Evolutionary conservation across 1,284 basidiomycete genomes (phyloP).

Genomic region (Golubevia sp.): DNA sequence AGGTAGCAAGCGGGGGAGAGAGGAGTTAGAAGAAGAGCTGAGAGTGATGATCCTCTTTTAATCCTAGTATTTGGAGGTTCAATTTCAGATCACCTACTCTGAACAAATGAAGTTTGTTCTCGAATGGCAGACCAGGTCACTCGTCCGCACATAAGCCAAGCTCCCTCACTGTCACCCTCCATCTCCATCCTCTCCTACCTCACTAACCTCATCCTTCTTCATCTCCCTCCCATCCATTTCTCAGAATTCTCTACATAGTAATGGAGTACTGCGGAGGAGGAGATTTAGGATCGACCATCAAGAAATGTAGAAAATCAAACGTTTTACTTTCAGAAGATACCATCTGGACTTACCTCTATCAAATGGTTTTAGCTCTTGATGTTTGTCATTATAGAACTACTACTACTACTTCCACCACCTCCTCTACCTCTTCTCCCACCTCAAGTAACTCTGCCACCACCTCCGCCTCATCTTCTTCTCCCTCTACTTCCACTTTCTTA

Average conservation of each 20-base stretch:
- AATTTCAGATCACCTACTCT: too few relatives aligned
- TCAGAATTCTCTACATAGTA: slow-evolving; percentile 38
- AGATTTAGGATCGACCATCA: slow-evolving; percentile 30
- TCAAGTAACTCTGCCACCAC: not conserved
- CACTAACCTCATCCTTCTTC: not conserved
- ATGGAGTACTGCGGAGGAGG: slow-evolving; percentile 47
- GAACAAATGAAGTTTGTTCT: too few relatives aligned
- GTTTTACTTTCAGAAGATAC: slow-evolving; percentile 31
- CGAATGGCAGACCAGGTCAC: too few relatives aligned
- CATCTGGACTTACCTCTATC: slow-evolving; percentile 31
- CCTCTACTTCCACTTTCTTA: not conserved
- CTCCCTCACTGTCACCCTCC: too few relatives aligned
- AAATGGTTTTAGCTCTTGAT: slow-evolving; percentile 29
- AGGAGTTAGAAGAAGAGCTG: too few relatives aligned
- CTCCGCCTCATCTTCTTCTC: not conserved
- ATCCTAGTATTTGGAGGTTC: too few relatives aligned
- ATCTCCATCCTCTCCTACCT: not conserved
- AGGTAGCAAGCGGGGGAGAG: too few relatives aligned
- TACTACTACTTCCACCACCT: not conserved
- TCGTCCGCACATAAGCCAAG: too few relatives aligned
- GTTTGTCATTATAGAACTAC: slow-evolving; percentile 33
- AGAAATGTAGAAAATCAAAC: slow-evolving; percentile 14
- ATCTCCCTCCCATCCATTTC: not conserved
- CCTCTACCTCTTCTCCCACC: not conserved
- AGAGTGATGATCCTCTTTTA: not conserved